These are phyloP conservation scores for Skeletonema marinoi DNA, from an alignment of 108 stramenopile species.

Conservation along the genomic window DNA sequence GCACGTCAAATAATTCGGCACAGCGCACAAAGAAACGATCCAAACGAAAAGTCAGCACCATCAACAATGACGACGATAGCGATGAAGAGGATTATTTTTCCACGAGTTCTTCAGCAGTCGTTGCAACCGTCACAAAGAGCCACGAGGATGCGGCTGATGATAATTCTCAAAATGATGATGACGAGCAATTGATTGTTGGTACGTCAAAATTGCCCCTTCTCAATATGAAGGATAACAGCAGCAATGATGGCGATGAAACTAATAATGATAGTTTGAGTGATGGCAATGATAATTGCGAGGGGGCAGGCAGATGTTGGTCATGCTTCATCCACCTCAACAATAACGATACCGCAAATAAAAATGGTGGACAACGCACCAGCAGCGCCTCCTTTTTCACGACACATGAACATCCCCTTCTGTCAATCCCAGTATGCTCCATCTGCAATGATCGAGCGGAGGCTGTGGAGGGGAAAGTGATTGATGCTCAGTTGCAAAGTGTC, in stretches of 20 bases:
- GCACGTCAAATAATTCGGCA: too few relatives aligned
- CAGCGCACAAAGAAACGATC: too few relatives aligned
- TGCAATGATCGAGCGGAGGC: too few relatives aligned
- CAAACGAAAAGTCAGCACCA: background rate
- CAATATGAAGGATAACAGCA: background rate
- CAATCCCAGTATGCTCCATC: too few relatives aligned
- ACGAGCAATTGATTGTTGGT: too few relatives aligned
- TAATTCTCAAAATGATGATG: too few relatives aligned
- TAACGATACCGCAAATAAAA: background rate
- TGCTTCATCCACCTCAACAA: slow-evolving; percentile 19
- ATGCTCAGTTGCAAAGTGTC: too few relatives aligned
- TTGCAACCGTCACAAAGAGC: too few relatives aligned
- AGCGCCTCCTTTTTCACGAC: slow-evolving; percentile 19
- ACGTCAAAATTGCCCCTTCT: background rate
- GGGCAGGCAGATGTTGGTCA: slow-evolving; percentile 13
- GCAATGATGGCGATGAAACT: background rate
- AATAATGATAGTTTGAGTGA: too few relatives aligned
- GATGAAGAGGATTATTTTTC: background rate
- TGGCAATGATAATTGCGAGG: background rate
- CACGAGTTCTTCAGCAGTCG: too few relatives aligned
- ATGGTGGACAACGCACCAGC: background rate
- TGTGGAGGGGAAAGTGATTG: too few relatives aligned
- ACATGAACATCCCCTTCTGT: slow-evolving; percentile 69
- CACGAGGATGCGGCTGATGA: too few relatives aligned
- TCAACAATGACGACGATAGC: background rate